Base-by-base conservation (phyloP, 1,284 basidiomycete genomes). In the Leccinum insolens region DNA sequence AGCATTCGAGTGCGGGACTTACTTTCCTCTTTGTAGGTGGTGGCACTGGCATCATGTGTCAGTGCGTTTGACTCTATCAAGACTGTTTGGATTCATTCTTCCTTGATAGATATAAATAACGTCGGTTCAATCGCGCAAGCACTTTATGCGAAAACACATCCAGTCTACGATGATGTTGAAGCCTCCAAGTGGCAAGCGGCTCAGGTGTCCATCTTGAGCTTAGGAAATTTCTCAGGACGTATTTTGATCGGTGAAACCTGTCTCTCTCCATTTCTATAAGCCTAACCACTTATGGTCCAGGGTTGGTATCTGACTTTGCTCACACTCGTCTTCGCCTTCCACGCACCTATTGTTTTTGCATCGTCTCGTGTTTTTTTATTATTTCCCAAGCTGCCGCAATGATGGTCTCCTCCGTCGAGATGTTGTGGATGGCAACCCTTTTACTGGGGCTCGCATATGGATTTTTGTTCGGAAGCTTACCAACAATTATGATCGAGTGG, bases 91-190 rank as follows among this genome's bases (percentile, higher is more conserved):
- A 37, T 62, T 67, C 12, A 66, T 58, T 25, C 25, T 63, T 39
- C 61, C 41, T 59, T 7, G 37, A 15, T 71, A 94, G 92, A 93
- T 74, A 98, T 98, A 82, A 97, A 97, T 80, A 98, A 98, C 72
- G 95, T 95, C 25, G 95, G 95, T n/a, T 91, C 92, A 0, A 95
- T 98, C 77, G 89, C 95, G 0, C 90, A 94, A 76, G 94, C 94
- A 0, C 83, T 98, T 14, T 94, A 90, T 69, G 88, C 91, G 14
- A 84, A 90, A 69, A 86, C 86, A 7, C 86, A 90, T 61, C 78
- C 85, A 1, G 74, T 83, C 4, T 94, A 91, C 72, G 89, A 95
- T 72, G 86, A 88, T n/a, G n/a, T 63, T 0, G 83, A 85, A 69
- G 89, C 95, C 0, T 85, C 89, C 2, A 86, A 88, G 64, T 90